phyloP scores from a whole-genome alignment of 2,329 filamentous ascomycete species.

The Mycosphaerelloides madeirae region DNA sequence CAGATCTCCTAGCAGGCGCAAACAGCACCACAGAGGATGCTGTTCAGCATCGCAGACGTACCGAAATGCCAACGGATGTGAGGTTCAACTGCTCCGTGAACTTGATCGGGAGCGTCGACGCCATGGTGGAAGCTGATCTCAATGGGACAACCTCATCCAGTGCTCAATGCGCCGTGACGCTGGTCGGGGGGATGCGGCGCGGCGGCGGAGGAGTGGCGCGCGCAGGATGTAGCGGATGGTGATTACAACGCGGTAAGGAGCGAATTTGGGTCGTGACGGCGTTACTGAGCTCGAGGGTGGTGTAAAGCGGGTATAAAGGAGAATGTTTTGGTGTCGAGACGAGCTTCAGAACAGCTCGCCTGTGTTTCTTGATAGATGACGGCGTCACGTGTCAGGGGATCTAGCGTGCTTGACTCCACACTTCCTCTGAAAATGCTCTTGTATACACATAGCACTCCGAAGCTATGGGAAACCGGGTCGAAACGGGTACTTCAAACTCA shows the following conservation, averaged over 20 bases:
- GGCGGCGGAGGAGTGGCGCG: conserved; percentile 7
- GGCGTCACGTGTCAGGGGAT: no score
- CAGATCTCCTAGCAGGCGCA: conserved; percentile 5
- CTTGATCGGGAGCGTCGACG: conserved; percentile 74
- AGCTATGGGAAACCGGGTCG: no score
- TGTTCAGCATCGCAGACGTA: conserved; percentile 29
- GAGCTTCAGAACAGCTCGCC: no score
- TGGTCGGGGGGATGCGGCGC: conserved; percentile 12
- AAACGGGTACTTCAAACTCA: no score
- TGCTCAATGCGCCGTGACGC: conserved; percentile 22
- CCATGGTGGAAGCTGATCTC: conserved; percentile 42
- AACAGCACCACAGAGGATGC: neutral
- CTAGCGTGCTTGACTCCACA: no score
- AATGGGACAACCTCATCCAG: conserved; percentile 23
- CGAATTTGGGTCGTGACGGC: conserved; percentile 31
- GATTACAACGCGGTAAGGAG: conserved; percentile 23
- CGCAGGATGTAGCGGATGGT: conserved; percentile 12
- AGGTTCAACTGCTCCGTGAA: conserved; percentile 83
- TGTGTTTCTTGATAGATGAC: no score
- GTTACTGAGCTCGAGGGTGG: conserved; percentile 16
- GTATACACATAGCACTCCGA: no score
- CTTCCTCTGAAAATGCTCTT: no score
- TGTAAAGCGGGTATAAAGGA: conserved; percentile 3
- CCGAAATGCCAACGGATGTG: conserved; percentile 45
- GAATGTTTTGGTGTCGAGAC: neutral